Evolutionary conservation across 805 yeast genomes (phyloP).

Genomic region (Brettanomyces nanus): DNA sequence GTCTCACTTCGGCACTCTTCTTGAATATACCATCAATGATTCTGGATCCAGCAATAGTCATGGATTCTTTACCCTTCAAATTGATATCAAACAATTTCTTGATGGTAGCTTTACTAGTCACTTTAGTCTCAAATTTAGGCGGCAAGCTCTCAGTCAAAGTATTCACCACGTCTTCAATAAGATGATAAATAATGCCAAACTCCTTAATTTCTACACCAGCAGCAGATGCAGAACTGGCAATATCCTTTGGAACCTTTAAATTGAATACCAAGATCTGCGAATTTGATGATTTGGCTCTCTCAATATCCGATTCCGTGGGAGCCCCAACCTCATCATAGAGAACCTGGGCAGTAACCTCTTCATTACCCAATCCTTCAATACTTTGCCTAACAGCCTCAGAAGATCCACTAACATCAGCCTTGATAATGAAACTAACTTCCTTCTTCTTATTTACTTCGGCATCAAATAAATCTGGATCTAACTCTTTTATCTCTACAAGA

Average conservation of each 20-base stretch:
- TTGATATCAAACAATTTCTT: slow-evolving; percentile 67
- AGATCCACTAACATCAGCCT: slow-evolving; percentile 92
- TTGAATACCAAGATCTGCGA: slow-evolving; percentile 80
- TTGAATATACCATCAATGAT: slow-evolving; percentile 62
- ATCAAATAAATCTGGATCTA: slow-evolving; percentile 26
- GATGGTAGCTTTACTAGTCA: slow-evolving; percentile 57
- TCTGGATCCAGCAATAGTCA: slow-evolving; percentile 81
- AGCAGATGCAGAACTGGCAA: slow-evolving; percentile 47
- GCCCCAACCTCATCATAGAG: slow-evolving; percentile 72
- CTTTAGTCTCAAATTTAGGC: slow-evolving; percentile 60
- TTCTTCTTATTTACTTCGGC: slow-evolving; percentile 22
- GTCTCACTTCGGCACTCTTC: slow-evolving; percentile 37
- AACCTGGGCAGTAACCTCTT: slow-evolving; percentile 66
- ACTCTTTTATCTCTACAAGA: slow-evolving; percentile 34
- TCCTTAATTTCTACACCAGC: slow-evolving; percentile 50
- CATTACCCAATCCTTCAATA: slow-evolving; percentile 76
- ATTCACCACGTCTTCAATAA: slow-evolving; percentile 75
- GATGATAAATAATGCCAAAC: slow-evolving; percentile 77
- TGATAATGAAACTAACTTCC: slow-evolving; percentile 57
- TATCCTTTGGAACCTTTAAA: slow-evolving; percentile 56
- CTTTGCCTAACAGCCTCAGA: slow-evolving; percentile 88
- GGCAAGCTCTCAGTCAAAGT: slow-evolving; percentile 51
- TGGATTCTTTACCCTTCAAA: slow-evolving; percentile 41
- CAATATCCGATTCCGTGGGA: slow-evolving; percentile 59
- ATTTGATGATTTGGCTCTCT: slow-evolving; percentile 58